Conservation (phyloP, 2,329 filamentous ascomycete genomes). For the Colletotrichum eleusines region DNA sequence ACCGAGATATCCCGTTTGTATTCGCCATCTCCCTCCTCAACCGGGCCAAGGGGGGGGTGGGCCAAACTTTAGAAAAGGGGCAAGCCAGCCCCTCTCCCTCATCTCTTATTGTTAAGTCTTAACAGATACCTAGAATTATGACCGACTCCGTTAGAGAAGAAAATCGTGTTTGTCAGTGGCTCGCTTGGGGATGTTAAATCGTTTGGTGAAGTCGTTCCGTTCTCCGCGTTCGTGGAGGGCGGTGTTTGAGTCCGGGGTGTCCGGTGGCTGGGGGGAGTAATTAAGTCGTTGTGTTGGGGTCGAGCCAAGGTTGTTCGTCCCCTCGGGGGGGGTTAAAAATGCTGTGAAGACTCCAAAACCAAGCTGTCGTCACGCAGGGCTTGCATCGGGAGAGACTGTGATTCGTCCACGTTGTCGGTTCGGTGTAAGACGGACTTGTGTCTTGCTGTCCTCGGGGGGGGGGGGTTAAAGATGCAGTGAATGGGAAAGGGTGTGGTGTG, state of each 20-base stretch:
- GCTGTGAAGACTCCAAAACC: neutral
- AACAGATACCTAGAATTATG: slow-evolving; percentile 21
- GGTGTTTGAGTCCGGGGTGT: no score
- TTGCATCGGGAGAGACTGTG: no score
- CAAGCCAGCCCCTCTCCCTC: neutral
- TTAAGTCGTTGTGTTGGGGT: no score
- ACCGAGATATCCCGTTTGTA: slow-evolving; percentile 4
- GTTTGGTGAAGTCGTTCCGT: neutral
- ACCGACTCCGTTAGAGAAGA: no score
- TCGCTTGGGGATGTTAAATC: no score
- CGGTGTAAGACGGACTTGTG: neutral
- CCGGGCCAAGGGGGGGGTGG: neutral
- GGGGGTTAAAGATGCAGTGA: neutral
- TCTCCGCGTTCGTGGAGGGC: neutral
- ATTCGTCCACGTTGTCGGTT: no score
- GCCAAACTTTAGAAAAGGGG: neutral
- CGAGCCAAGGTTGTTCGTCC: neutral
- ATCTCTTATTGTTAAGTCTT: slow-evolving; percentile 9
- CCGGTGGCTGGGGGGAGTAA: no score
- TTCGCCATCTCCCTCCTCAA: neutral
- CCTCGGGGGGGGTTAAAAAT: neutral
- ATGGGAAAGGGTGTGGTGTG: no score
- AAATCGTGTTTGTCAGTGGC: no score
- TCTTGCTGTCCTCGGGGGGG: neutral
- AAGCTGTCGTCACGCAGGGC: no score